Percentiles rank a stretch among this genome's conserved stretches.
These are phyloP conservation scores for Oryza brachyantha DNA, from an alignment of 176 grass and related monocot genomes.

Conservation along the genomic window DNA sequence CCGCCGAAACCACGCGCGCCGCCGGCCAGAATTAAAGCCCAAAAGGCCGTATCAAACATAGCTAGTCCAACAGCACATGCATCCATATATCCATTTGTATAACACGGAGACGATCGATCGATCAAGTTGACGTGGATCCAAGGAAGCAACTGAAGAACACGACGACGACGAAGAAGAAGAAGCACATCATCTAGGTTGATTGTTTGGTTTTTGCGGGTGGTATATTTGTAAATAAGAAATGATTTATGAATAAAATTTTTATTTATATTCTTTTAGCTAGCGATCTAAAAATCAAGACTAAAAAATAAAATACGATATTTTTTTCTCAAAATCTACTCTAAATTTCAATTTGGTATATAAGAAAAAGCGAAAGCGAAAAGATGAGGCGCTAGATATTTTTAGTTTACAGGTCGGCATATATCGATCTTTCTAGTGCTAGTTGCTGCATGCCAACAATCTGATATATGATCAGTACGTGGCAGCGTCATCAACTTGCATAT, in stretches of 20 bases:
- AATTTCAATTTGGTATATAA: no score
- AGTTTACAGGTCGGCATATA: neutral
- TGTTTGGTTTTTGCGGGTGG: no score
- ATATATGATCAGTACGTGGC: neutral
- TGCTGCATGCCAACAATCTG: neutral
- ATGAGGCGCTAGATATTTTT: neutral
- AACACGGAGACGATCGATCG: neutral
- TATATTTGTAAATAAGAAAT: no score
- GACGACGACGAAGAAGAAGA: neutral
- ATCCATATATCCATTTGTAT: no score
- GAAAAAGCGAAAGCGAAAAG: no score
- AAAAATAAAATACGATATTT: no score
- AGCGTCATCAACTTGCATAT: neutral
- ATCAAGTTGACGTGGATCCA: neutral
- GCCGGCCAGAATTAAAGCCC: neutral
- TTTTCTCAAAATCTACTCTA: no score
- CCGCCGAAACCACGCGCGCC: neutral
- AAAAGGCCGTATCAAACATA: neutral
- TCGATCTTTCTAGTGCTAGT: neutral
- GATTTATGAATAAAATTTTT: no score
- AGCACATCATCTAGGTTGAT: no score
- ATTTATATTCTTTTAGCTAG: no score
- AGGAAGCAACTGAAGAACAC: neutral
- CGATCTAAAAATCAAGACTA: no score
- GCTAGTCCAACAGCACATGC: no score